A percentile compares a stretch with the other conserved stretches of the same genome.
These are phyloP conservation scores for Phytophthora ohioensis DNA, from an alignment of 352 stramenopile genomes.

Conservation along the genomic window DNA sequence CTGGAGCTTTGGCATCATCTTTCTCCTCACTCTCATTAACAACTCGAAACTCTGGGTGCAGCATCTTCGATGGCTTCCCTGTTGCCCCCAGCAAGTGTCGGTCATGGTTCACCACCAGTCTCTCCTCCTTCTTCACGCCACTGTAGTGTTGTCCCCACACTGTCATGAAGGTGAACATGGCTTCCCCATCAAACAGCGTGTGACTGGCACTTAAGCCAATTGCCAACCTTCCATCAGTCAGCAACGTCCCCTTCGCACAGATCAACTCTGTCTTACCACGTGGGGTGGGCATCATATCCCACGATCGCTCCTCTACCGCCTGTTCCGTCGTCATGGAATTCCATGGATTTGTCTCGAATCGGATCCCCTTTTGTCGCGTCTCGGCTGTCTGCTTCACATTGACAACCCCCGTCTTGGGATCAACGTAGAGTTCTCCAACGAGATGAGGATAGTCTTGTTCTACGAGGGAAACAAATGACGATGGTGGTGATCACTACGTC, in stretches of 20 bases:
- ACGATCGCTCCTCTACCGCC: slow-evolving; percentile 42
- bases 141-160: slow-evolving; percentile 68
- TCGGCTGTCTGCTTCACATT: slow-evolving; percentile 41
- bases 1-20: background rate
- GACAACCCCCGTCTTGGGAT: slow-evolving; percentile 40
- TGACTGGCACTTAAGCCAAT: slow-evolving; percentile 59
- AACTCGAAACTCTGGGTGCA: slow-evolving; percentile 60
- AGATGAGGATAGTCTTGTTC: slow-evolving; percentile 63
- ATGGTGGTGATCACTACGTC: slow-evolving; percentile 7
- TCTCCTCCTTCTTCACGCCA: slow-evolving; percentile 32
- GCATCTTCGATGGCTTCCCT: slow-evolving; percentile 25
- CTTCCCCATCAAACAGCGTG: slow-evolving; percentile 58
- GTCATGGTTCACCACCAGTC: slow-evolving; percentile 48
- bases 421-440: slow-evolving; percentile 40
- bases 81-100: slow-evolving; percentile 44
- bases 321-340: slow-evolving; percentile 41
- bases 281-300: slow-evolving; percentile 44
- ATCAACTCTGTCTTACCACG: slow-evolving; percentile 35
- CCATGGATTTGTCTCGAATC: slow-evolving; percentile 42
- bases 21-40: background rate
- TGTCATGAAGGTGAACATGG: slow-evolving; percentile 68
- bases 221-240: slow-evolving; percentile 57
- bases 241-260: slow-evolving; percentile 46
- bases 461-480: slow-evolving; percentile 43
- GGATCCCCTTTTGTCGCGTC: slow-evolving; percentile 28